Percentiles rank a stretch among this genome's conserved stretches.
These are phyloP conservation scores for Claviceps capensis DNA, from an alignment of 2,329 filamentous ascomycete genomes.

Conservation along the genomic window DNA sequence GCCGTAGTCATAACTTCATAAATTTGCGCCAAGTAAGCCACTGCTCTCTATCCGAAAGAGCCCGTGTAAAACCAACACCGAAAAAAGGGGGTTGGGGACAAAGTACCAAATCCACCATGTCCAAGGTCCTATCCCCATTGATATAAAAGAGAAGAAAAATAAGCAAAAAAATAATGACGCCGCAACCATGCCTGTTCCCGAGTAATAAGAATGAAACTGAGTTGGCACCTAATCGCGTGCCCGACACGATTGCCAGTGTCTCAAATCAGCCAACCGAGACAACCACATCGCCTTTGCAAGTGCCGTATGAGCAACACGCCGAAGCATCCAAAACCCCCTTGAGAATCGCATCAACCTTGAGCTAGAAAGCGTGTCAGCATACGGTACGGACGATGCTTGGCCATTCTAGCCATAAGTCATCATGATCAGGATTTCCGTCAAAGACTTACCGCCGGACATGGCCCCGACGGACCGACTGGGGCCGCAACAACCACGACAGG, in stretches of 20 bases:
- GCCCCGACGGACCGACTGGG: constrained; percentile 20
- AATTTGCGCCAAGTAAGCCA: neutral
- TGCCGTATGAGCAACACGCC: constrained; percentile 40
- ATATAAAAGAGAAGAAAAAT: neutral
- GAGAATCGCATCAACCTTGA: constrained; percentile 29
- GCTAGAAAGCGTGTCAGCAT: constrained; percentile 9
- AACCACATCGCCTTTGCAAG: constrained; percentile 28
- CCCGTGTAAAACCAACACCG: neutral
- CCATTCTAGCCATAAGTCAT: no score
- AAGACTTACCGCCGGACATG: constrained; percentile 20
- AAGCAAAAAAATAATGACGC: neutral
- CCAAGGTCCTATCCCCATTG: no score
- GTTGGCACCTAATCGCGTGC: neutral
- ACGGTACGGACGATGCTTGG: neutral
- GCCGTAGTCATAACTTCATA: neutral
- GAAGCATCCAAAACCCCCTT: constrained; percentile 32
- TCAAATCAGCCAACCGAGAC: constrained; percentile 24
- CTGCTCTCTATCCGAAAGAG: neutral
- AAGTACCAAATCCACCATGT: neutral
- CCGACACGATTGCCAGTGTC: neutral
- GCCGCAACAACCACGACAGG: constrained; percentile 8
- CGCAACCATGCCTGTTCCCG: neutral
- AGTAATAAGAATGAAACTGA: neutral
- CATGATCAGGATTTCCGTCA: neutral
- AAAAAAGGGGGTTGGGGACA: neutral